Evolutionary conservation across 441 rosid genomes (phyloP).

Genomic region (Mallotus japonicus): DNA sequence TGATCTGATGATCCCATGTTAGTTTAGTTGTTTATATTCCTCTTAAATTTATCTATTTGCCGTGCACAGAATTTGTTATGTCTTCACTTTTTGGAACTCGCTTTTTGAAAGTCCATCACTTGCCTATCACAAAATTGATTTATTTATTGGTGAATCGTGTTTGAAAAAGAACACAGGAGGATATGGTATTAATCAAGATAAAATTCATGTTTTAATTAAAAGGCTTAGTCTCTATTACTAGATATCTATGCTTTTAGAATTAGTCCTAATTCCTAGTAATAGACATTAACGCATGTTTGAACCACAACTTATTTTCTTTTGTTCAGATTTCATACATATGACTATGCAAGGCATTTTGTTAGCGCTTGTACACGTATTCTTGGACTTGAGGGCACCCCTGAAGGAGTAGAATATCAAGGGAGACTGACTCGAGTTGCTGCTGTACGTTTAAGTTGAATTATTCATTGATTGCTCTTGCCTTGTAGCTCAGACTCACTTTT

Average conservation of each 20-base stretch:
- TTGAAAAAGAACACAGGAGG: not conserved
- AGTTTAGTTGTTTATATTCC: slow-evolving; percentile 2
- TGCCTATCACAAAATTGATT: not conserved
- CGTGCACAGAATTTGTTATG: not conserved
- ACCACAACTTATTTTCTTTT: not conserved
- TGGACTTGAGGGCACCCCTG: slow-evolving; percentile 99
- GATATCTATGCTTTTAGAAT: not conserved
- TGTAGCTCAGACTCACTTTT: slow-evolving; percentile 16
- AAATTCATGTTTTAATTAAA: not conserved
- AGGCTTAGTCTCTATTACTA: not conserved
- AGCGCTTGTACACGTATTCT: slow-evolving; percentile 99
- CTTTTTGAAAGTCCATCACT: not conserved
- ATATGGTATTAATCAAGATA: not conserved
- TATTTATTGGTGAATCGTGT: not conserved
- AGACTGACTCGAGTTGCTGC: slow-evolving; percentile 96
- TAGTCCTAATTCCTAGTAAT: not conserved
- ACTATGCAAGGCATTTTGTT: slow-evolving; percentile 98
- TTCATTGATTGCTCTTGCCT: slow-evolving; percentile 29
- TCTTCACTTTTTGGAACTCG: not conserved
- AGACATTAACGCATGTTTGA: not conserved
- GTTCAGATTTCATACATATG: slow-evolving; percentile 95
- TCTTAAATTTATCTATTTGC: not conserved
- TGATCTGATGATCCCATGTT: not conserved
- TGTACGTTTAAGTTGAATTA: slow-evolving; percentile 45
- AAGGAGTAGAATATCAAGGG: slow-evolving; percentile 99